Conservation (phyloP, 768 basidiomycete genomes). For the Lentinula aciculospora region DNA sequence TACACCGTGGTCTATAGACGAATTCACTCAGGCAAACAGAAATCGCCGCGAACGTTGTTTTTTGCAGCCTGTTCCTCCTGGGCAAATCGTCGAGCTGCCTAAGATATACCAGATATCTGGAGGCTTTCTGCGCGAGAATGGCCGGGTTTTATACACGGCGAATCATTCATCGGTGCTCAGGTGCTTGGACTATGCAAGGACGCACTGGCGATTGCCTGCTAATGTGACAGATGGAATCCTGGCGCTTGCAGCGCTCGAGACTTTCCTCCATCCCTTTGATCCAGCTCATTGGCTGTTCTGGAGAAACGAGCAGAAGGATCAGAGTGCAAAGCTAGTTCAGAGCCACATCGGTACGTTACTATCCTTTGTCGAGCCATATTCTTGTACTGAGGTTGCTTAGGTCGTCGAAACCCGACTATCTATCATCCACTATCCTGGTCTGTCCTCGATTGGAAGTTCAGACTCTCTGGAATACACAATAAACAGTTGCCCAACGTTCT, state of each 20-base stretch:
- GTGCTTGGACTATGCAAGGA: constrained; percentile 39
- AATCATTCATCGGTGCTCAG: constrained; percentile 42
- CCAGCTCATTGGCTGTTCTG: constrained; percentile 63
- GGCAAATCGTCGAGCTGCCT: not conserved
- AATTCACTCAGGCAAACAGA: constrained; percentile 13
- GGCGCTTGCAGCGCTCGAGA: constrained; percentile 54
- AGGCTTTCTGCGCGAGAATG: constrained; percentile 3
- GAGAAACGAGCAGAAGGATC: constrained; percentile 41
- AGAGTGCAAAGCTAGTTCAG: constrained; percentile 48
- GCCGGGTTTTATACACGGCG: constrained; percentile 30
- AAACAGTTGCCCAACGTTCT: constrained; percentile 4
- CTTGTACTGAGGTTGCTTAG: not conserved
- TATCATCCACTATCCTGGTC: constrained; percentile 6
- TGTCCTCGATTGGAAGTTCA: not conserved
- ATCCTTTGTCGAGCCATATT: not conserved
- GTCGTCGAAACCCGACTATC: not conserved
- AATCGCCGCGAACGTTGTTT: constrained; percentile 14
- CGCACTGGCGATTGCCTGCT: constrained; percentile 30
- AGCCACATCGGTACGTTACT: constrained; percentile 44
- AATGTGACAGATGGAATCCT: constrained; percentile 40
- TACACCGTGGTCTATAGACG: constrained; percentile 19
- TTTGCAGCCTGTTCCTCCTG: constrained; percentile 11
- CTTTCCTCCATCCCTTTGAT: constrained; percentile 49
- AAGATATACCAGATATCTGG: not conserved
- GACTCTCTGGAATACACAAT: constrained; percentile 3